These are phyloP conservation scores for Boletus smithii DNA, from an alignment of 1,284 basidiomycete species.

Conservation along the genomic window DNA sequence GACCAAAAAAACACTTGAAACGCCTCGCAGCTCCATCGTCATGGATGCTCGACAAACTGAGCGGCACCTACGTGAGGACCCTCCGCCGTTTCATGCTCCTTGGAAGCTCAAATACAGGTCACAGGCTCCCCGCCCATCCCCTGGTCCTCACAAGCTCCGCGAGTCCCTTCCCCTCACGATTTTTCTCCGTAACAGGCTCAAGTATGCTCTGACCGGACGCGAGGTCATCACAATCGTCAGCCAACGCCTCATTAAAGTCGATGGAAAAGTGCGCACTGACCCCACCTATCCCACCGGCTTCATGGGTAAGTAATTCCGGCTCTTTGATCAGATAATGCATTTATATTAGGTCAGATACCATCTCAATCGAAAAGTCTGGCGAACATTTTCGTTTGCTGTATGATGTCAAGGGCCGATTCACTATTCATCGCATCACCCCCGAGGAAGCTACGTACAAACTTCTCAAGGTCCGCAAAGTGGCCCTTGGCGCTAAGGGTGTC, in stretches of 20 bases:
- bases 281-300: constrained; percentile 96
- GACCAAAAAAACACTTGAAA: constrained; percentile 99
- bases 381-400: constrained; percentile 99
- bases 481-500: constrained; percentile 91
- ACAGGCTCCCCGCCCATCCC: constrained; percentile 92
- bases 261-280: constrained; percentile 98
- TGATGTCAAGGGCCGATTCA: constrained; percentile 99
- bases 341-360: constrained; percentile 64
- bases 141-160: constrained; percentile 98
- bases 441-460: constrained; percentile 99
- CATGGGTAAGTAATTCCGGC: constrained; percentile 68
- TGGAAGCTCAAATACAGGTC: constrained; percentile 9
- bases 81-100: not conserved
- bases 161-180: constrained; percentile 94
- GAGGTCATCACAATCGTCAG: constrained; percentile 95
- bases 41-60: constrained; percentile 99
- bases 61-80: constrained; percentile 88
- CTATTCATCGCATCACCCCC: constrained; percentile 98
- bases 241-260: constrained; percentile 98
- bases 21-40: constrained; percentile 95
- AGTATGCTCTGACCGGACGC: constrained; percentile 96
- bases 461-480: constrained; percentile 91
- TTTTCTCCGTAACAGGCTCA: constrained; percentile 98
- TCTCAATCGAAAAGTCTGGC: constrained; percentile 97
- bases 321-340: not conserved